Evolutionary conservation across 1,139 yeast species (phyloP), one percentile per base, ranked within the genome.

Genomic region (Citeromyces siamensis): DNA sequence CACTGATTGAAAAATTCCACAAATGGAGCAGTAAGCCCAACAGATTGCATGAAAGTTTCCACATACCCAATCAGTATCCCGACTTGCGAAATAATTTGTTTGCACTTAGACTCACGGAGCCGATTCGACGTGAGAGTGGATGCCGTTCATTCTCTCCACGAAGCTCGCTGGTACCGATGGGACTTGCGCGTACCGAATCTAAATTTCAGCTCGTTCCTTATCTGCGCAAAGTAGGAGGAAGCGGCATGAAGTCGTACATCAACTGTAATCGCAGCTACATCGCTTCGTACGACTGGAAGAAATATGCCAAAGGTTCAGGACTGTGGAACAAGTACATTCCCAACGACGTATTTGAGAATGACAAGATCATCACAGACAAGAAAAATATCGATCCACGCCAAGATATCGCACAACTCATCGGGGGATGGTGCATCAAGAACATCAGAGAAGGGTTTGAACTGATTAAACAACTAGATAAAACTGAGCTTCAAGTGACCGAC

Each of bases 131-230:
- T 42, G 36, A 44, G 2, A 41, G 42, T n/a, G 36, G 39, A 3
- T 39, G 47, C 0, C 41, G 54, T 22, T 35, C 44, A 1, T 45
- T 42, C 3, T 38, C 52, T 2, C 57, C 58, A 3, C 36, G 50
- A 20, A 47, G 42, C 23, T 37, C 51, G 2, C 37, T 53, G 7
- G 18, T 45, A 0, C 47, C 48, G 4, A 32, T 53, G 31, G 38
- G 44, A 5, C 13, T 47, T 6, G 43, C 44, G 3, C 12, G 31
- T 12, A 13, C 31, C n/a, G 31, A 17, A 7, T 6, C 17, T 17
- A 17, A 26, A 26, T 26, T 13, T 9, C 31, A 26, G 31, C 31
- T 26, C 16, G 31, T 26, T 7, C 31, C 31, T 17, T 26, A 13
- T 26, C 9, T 26, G 3, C 17, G 8, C 6, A 26, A 26, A 26